Percentiles rank a stretch among this genome's conserved stretches.
These are phyloP conservation scores for Rosa persica DNA, from an alignment of 306 rosid genomes.

Conservation along the genomic window DNA sequence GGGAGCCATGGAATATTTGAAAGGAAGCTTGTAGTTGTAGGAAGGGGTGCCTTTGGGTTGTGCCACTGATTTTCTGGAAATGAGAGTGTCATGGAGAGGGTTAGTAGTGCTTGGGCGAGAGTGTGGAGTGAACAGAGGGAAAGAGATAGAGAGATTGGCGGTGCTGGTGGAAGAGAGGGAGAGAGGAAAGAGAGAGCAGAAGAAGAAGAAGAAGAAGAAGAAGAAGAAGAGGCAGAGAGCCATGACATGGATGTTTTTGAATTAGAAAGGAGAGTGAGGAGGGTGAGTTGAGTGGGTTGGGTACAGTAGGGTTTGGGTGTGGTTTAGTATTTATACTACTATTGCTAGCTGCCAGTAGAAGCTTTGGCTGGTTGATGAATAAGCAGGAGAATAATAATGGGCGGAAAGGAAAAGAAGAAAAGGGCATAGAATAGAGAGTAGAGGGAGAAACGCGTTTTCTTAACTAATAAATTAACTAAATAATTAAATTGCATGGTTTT, in stretches of 20 bases:
- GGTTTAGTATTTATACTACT: not conserved
- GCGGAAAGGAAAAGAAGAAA: too few species aligned
- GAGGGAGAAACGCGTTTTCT: not conserved
- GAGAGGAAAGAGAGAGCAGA: conserved; percentile 18
- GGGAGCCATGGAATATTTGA: conserved; percentile 67
- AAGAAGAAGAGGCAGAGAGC: conserved; percentile 28
- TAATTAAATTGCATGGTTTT: too few species aligned
- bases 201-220: conserved; percentile 15
- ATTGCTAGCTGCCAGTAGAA: not conserved
- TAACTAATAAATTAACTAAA: too few species aligned
- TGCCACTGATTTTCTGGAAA: not conserved
- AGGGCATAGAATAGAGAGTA: too few species aligned
- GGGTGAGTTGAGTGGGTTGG: not conserved
- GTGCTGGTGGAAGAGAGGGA: not conserved
- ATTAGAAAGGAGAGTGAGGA: not conserved
- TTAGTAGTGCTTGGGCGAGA: conserved; percentile 33
- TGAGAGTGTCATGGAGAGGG: conserved; percentile 30
- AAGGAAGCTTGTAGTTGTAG: conserved; percentile 43
- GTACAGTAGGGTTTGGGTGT: not conserved
- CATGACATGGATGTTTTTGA: conserved; percentile 24
- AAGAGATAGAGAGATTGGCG: conserved; percentile 45
- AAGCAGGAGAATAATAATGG: not conserved
- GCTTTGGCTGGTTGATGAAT: too few species aligned
- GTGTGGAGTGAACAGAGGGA: conserved; percentile 44
- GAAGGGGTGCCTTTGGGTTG: conserved; percentile 10